Evolutionary conservation across 345 rosid species (phyloP).

Genomic region (Gossypium anomalum): DNA sequence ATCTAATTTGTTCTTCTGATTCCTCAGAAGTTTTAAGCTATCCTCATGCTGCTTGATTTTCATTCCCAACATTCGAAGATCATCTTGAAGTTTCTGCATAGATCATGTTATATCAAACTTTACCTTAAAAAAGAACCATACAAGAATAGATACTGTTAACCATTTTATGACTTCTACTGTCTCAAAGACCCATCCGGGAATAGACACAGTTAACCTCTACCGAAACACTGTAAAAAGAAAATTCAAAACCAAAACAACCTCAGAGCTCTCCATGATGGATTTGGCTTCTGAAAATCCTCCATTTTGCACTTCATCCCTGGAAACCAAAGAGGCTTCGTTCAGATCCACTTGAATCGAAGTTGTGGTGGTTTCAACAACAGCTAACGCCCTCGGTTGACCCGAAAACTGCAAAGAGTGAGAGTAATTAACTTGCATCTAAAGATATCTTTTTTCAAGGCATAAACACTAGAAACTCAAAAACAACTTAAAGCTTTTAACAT

Average conservation of each 20-base stretch:
- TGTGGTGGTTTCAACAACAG: conserved; percentile 31
- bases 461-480: conserved; percentile 2
- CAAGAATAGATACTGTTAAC: too few relatives aligned
- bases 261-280: conserved; percentile 32
- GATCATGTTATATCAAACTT: conserved; percentile 9
- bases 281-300: conserved; percentile 42
- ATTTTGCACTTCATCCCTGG: conserved; percentile 32
- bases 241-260: conserved; percentile 26
- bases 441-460: not conserved
- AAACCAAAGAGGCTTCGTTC: conserved; percentile 19
- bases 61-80: conserved; percentile 40
- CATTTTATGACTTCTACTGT: not conserved
- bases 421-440: not conserved
- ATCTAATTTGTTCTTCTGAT: conserved; percentile 48
- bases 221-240: not conserved
- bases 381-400: conserved; percentile 22
- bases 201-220: not conserved
- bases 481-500: not conserved
- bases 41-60: conserved; percentile 69
- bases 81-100: conserved; percentile 62
- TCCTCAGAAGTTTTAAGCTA: conserved; percentile 38
- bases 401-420: conserved; percentile 30
- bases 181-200: not conserved
- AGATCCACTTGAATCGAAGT: conserved; percentile 35
- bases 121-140: not conserved